Percentiles rank a stretch among this genome's conserved stretches.
phyloP scores from a whole-genome alignment of 257 asterid species.

The Nyctanthes arbortristis region DNA sequence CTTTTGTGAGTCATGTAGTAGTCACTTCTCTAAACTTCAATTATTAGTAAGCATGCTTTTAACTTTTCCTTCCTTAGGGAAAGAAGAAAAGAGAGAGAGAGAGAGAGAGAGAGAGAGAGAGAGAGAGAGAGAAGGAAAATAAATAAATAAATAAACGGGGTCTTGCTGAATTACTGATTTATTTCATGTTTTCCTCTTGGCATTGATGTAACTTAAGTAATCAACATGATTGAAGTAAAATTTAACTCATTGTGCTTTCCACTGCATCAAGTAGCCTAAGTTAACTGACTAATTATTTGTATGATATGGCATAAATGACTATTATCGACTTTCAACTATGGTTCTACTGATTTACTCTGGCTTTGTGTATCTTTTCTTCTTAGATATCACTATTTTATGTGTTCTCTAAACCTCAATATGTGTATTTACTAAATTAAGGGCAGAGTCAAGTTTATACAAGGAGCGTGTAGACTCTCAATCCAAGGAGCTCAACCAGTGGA shows the following conservation, averaged over 20 bases:
- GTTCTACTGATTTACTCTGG: slow-evolving; percentile 3
- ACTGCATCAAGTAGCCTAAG: background rate
- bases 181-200: too few species aligned
- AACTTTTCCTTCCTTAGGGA: background rate
- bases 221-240: background rate
- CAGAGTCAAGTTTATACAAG: slow-evolving; percentile 75
- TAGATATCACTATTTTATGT: slow-evolving; percentile 5
- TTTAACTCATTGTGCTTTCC: background rate
- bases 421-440: slow-evolving; percentile 60
- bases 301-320: slow-evolving; percentile 6
- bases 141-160: too few species aligned
- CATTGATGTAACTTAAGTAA: background rate
- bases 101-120: too few species aligned
- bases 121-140: too few species aligned
- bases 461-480: slow-evolving; percentile 73
- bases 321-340: background rate
- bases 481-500: slow-evolving; percentile 81
- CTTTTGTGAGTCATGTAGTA: background rate
- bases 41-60: background rate
- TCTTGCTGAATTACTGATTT: too few species aligned
- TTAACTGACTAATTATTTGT: slow-evolving; percentile 5
- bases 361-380: background rate
- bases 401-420: slow-evolving; percentile 25
- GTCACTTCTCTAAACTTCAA: background rate
- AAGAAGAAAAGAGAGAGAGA: too few species aligned